A percentile compares a stretch with the other conserved stretches of the same genome.
Evolutionary conservation across 208 protist genomes (phyloP).

Genomic region (Trypanosoma conorhini): DNA sequence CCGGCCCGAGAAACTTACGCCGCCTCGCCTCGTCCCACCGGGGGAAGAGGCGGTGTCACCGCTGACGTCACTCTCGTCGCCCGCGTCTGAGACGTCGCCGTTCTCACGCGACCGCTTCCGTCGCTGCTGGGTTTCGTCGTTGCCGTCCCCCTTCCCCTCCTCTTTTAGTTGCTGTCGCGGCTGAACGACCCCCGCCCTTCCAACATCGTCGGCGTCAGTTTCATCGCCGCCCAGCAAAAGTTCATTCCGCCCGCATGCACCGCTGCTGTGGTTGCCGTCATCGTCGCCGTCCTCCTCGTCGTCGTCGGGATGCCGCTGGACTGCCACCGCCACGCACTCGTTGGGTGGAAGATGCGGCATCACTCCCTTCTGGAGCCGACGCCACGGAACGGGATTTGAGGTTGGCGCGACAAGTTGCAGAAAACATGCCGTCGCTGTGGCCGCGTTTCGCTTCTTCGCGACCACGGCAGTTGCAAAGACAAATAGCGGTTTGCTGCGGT

Average conservation of each 20-base stretch:
- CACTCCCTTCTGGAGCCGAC: slow-evolving; percentile 8
- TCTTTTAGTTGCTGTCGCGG: not conserved
- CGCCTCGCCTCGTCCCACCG: not conserved
- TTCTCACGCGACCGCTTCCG: not conserved
- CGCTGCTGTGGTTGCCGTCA: not conserved
- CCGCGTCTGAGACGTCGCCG: not conserved
- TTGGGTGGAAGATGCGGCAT: slow-evolving; percentile 13
- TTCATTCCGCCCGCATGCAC: not conserved
- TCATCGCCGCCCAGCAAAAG: not conserved
- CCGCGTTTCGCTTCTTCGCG: slow-evolving; percentile 20
- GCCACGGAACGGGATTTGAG: slow-evolving; percentile 33
- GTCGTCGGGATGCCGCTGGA: slow-evolving; percentile 9
- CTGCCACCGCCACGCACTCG: slow-evolving; percentile 29
- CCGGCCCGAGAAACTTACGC: not conserved
- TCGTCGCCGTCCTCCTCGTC: not conserved
- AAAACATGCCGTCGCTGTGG: not conserved
- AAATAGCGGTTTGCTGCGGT: slow-evolving; percentile 51
- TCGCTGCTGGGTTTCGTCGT: not conserved
- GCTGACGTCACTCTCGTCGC: slow-evolving; percentile 1
- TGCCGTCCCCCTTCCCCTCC: not conserved
- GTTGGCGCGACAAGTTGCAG: slow-evolving; percentile 30
- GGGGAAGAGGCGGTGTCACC: not conserved
- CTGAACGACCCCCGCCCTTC: not conserved
- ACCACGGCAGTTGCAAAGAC: slow-evolving; percentile 33
- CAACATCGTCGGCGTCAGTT: not conserved